Evolutionary conservation across 2,329 filamentous ascomycete genomes (phyloP), one percentile per base, ranked within the genome.

Genomic region (Neurospora sp.): DNA sequence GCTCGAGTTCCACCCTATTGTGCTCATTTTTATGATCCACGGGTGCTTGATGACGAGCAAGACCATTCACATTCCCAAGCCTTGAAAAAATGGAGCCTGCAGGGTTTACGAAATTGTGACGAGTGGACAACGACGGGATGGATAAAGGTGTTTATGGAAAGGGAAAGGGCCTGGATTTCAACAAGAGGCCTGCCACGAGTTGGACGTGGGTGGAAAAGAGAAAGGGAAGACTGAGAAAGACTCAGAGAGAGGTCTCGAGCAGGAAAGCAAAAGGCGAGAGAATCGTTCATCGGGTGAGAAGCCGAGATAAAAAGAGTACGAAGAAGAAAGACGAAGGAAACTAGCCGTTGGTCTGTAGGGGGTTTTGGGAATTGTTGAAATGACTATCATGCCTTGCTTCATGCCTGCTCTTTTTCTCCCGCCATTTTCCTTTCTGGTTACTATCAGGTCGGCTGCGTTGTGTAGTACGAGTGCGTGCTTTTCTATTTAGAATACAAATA

Each of bases 11-110:
- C 96, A 99, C 79, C 95, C 96, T 15, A 84, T 91, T 3, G 92
- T 91, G 8, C 81, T 89, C 33, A 77, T 98, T 71, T 99, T 97
- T 81, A 84, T 96, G 71, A 75, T 93, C n/a, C 93, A 97, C 79
- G 96, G 94, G 23, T 96, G 92, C 78, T 82, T 96, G 77, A 98
- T 99, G 96, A 91, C 95, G 73, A 97, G 93, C 83, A 96, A 95
- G 86, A 95, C 89, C 39, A 88, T 99, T 77, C 92, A 96, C 79
- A 93, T 99, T 74, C 96, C 96, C 17, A 99, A 99, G 87, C 93
- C 87, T 70, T 90, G 8, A 62, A 62, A 33, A 8, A 6, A 6
- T 36, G 33, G 33, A 6, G 33, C 33, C 33, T 36, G 33, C 33
- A 6, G 52, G 28, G 23, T 17, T 17, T 62, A n/a, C 28, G 28